Conservation (phyloP, 257 asterid genomes). For the Przewalskia tangutica region DNA sequence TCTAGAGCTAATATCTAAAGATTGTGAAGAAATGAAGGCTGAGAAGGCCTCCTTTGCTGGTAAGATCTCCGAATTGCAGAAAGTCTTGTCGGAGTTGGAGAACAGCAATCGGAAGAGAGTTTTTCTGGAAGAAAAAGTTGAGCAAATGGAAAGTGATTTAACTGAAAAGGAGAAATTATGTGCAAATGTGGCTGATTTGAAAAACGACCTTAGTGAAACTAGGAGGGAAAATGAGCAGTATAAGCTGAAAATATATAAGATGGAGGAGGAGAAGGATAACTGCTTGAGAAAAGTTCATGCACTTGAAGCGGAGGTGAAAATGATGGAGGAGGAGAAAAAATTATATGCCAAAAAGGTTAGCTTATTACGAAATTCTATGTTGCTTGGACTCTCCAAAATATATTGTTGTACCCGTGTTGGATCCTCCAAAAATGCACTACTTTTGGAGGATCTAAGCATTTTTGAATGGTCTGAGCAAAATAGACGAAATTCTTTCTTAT, state of each 20-base stretch:
- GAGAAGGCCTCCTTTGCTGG: conserved; percentile 38
- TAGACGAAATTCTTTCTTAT: neutral
- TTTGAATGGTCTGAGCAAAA: too few relatives aligned
- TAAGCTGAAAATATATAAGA: conserved; percentile 42
- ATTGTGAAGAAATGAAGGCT: conserved; percentile 38
- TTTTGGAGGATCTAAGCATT: too few relatives aligned
- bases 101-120: conserved; percentile 37
- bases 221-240: conserved; percentile 36
- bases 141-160: conserved; percentile 39
- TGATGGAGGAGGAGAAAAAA: conserved; percentile 27
- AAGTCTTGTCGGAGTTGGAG: conserved; percentile 37
- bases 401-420: too few relatives aligned
- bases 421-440: too few relatives aligned
- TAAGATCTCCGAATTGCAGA: conserved; percentile 30
- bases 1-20: conserved; percentile 23
- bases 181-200: conserved; percentile 30
- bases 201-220: conserved; percentile 30
- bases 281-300: conserved; percentile 39
- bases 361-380: neutral
- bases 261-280: conserved; percentile 55
- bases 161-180: conserved; percentile 28
- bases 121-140: conserved; percentile 45
- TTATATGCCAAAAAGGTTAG: conserved; percentile 34
- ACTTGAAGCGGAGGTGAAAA: conserved; percentile 44
- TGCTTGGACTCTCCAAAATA: too few relatives aligned